Evolutionary conservation across 2,329 filamentous ascomycete species (phyloP), one percentile per base, ranked within the genome.

Genomic region (Stenocarpella maydis): DNA sequence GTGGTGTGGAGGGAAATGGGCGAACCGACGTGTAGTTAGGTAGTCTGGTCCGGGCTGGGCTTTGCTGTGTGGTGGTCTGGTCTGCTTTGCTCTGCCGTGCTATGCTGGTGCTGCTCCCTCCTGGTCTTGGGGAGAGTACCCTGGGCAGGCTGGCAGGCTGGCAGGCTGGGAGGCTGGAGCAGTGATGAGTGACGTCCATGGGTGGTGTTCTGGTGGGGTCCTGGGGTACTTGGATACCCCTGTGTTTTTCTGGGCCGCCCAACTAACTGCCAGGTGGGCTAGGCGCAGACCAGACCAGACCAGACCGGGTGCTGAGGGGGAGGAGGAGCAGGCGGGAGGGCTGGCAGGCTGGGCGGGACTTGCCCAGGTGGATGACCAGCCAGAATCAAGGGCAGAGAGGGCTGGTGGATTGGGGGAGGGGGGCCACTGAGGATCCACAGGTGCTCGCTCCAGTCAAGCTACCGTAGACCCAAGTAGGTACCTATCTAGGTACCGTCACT

Each of bases 281-380:
- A 63, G 58, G 58, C 58, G 43, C 58, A 63, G 58, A 49, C 58
- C 58, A 63, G 58, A 63, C 58, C 58, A 63, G 58, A 63, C 43
- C 58, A 61, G 58, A 31, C 55, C 39, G 10, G 55, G 55, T 31
- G 55, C 55, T 60, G 24, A 45, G 45, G 55, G 55, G 55, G 53
- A 34, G 55, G 55, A 60, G 41, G 37, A 60, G 39, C 39, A 10
- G 54, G 54, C 54, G 19, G 31, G 31, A 17, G 14, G 52, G 10
- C 50, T 53, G 37, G 54, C 37, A 21, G 54, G n/a, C 53, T n/a
- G 21, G 52, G 31, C 31, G 26, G 52, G 45, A 26, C 19, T 49
- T 26, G 24, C 58, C 43, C 31, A 37, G 34, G 34, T 37, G 43
- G 45, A 63, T 63, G 58, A 45, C 41, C 43, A 45, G 43, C 58